A percentile compares a stretch with the other conserved stretches of the same genome.
Conservation (phyloP, 768 basidiomycete genomes). For the Mycena kentingensis region DNA sequence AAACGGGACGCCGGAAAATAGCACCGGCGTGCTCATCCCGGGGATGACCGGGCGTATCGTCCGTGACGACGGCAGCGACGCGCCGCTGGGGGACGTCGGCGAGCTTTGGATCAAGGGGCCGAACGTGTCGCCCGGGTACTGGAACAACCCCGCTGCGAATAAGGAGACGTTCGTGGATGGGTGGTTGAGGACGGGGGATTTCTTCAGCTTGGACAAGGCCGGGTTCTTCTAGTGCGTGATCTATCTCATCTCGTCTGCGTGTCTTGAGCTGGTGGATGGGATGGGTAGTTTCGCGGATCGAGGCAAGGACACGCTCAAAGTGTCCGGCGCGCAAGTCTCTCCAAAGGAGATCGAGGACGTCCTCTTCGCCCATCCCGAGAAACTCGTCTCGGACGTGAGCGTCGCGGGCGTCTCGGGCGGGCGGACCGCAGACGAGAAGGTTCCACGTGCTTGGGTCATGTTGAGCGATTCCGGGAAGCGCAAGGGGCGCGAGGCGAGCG, state of each 20-base stretch:
- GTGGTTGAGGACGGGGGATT: constrained; percentile 78
- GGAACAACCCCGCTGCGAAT: constrained; percentile 69
- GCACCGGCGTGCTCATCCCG: constrained; percentile 65
- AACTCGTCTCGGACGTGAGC: constrained; percentile 62
- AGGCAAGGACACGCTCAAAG: constrained; percentile 81
- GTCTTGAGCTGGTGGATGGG: neutral
- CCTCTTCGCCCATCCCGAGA: constrained; percentile 60
- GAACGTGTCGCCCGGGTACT: constrained; percentile 69
- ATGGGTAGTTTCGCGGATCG: constrained; percentile 67
- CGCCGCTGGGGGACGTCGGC: constrained; percentile 57
- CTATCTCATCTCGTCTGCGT: neutral
- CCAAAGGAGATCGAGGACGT: constrained; percentile 76
- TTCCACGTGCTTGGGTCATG: constrained; percentile 80
- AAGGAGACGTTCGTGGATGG: constrained; percentile 67
- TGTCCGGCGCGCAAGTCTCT: constrained; percentile 79
- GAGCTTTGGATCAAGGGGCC: constrained; percentile 62
- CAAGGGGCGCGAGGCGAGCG: constrained; percentile 42
- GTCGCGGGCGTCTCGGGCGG: constrained; percentile 78
- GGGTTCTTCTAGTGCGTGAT: constrained; percentile 68
- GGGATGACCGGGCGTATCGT: constrained; percentile 64
- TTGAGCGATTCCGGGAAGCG: constrained; percentile 57
- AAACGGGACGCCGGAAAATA: constrained; percentile 44
- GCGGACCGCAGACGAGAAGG: constrained; percentile 69
- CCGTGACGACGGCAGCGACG: constrained; percentile 59
- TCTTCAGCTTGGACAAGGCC: constrained; percentile 59